These are phyloP conservation scores for Fusarium udum DNA, from an alignment of 2,329 filamentous ascomycete genomes.

Conservation along the genomic window DNA sequence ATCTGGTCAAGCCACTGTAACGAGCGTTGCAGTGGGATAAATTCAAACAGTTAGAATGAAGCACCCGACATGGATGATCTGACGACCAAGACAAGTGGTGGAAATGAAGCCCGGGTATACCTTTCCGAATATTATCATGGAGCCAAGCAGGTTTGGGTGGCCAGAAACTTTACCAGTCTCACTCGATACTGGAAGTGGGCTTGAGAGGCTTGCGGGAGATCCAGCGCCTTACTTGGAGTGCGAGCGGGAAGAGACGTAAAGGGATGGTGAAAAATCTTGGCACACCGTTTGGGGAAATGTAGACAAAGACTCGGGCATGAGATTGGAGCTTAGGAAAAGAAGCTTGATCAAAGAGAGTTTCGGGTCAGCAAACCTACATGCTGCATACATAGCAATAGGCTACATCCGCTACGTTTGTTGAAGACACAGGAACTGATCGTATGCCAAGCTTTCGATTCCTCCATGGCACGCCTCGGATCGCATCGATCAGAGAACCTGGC, in stretches of 20 bases:
- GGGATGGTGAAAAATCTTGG: slow-evolving; percentile 5
- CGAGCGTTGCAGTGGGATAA: background rate
- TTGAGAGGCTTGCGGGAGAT: slow-evolving; percentile 26
- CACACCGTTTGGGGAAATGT: slow-evolving; percentile 1
- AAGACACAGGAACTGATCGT: background rate
- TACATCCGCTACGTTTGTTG: background rate
- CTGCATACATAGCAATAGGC: background rate
- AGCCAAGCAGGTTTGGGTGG: slow-evolving; percentile 4
- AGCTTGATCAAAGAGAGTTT: slow-evolving; percentile 1
- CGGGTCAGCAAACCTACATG: background rate
- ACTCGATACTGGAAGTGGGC: background rate
- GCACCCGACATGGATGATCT: slow-evolving; percentile 20
- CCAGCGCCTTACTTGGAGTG: slow-evolving; percentile 6
- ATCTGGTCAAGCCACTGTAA: background rate
- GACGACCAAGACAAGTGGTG: slow-evolving; percentile 28
- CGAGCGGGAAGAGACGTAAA: slow-evolving; percentile 5
- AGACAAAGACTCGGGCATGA: background rate
- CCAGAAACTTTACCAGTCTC: slow-evolving; percentile 10
- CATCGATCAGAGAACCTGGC: slow-evolving; percentile 18
- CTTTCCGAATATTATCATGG: slow-evolving; percentile 5
- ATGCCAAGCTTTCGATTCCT: slow-evolving; percentile 24
- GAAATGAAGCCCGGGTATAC: slow-evolving; percentile 39
- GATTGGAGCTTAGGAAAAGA: background rate
- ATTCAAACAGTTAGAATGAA: slow-evolving; percentile 1
- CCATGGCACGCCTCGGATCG: slow-evolving; percentile 6